Percentiles rank a stretch among this genome's conserved stretches.
These are phyloP conservation scores for Bipolaris bicolor DNA, from an alignment of 2,329 filamentous ascomycete genomes.

Conservation along the genomic window DNA sequence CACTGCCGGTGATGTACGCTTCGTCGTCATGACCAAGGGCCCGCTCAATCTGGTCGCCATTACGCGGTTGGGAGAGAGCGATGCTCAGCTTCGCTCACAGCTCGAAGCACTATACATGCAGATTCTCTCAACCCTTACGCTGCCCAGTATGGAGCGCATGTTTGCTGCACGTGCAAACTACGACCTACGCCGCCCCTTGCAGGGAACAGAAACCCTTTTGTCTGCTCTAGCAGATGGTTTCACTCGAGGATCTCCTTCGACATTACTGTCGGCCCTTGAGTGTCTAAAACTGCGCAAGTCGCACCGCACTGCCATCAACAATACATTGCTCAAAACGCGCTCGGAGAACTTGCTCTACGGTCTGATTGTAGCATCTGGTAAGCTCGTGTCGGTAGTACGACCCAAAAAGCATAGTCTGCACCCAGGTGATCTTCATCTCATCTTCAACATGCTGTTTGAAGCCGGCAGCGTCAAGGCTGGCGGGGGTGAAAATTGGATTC, in stretches of 20 bases:
- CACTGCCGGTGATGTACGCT: slow-evolving; percentile 82
- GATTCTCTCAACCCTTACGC: slow-evolving; percentile 90
- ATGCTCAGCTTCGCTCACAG: slow-evolving; percentile 83
- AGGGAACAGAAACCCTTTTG: slow-evolving; percentile 88
- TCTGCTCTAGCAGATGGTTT: slow-evolving; percentile 95
- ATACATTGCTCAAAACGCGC: slow-evolving; percentile 78
- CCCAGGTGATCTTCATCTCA: slow-evolving; percentile 90
- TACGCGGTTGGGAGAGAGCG: slow-evolving; percentile 89
- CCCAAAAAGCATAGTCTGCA: slow-evolving; percentile 95
- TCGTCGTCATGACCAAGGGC: slow-evolving; percentile 83
- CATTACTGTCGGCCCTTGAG: slow-evolving; percentile 86
- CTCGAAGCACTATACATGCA: slow-evolving; percentile 97
- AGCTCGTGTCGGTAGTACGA: slow-evolving; percentile 90
- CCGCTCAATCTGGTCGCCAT: slow-evolving; percentile 93
- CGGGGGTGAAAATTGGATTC: slow-evolving; percentile 97
- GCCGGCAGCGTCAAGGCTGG: slow-evolving; percentile 89
- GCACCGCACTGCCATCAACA: slow-evolving; percentile 85
- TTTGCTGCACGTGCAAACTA: slow-evolving; percentile 93
- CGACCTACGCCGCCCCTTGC: slow-evolving; percentile 84
- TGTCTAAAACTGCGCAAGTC: slow-evolving; percentile 91
- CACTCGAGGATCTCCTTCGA: slow-evolving; percentile 87
- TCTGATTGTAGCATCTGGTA: slow-evolving; percentile 88
- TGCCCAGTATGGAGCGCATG: slow-evolving; percentile 83
- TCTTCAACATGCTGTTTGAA: slow-evolving; percentile 99
- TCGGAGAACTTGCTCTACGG: slow-evolving; percentile 86